These are phyloP conservation scores for Russula foetens DNA, from an alignment of 768 basidiomycete species.

Conservation along the genomic window DNA sequence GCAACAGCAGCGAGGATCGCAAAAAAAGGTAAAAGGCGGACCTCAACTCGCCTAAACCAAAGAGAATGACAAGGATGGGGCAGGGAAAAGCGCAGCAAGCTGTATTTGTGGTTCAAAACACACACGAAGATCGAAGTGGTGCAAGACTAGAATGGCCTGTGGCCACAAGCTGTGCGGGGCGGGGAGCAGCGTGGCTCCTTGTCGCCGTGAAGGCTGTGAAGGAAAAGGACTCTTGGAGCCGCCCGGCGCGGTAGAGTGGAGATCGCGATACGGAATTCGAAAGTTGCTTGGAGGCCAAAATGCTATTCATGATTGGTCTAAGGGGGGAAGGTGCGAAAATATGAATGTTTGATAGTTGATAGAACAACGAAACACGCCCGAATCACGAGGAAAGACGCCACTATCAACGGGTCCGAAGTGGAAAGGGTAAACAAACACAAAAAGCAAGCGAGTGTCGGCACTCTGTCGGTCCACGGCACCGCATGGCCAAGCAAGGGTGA, in stretches of 20 bases:
- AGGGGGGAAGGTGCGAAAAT: neutral
- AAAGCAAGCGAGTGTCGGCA: neutral
- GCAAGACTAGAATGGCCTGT: neutral
- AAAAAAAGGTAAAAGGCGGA: neutral
- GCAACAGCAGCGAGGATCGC: neutral
- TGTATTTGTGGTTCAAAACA: neutral
- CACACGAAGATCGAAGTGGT: neutral
- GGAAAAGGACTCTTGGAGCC: too few relatives aligned
- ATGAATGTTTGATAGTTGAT: too few relatives aligned
- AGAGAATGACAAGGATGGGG: too few relatives aligned
- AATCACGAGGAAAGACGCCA: constrained; percentile 12
- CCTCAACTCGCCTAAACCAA: neutral
- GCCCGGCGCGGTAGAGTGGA: too few relatives aligned
- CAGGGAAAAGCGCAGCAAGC: neutral
- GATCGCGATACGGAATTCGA: too few relatives aligned
- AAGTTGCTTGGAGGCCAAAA: neutral
- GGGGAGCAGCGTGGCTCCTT: neutral
- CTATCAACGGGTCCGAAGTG: constrained; percentile 17
- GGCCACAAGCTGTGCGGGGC: neutral
- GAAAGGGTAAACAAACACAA: neutral
- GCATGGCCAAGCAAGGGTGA: neutral
- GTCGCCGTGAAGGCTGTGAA: neutral
- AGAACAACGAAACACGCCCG: too few relatives aligned
- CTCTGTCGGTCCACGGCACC: too few relatives aligned
- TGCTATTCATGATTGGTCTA: neutral